phyloP scores from a whole-genome alignment of 148 eudicot genomes.

The Suaeda aralocaspica region DNA sequence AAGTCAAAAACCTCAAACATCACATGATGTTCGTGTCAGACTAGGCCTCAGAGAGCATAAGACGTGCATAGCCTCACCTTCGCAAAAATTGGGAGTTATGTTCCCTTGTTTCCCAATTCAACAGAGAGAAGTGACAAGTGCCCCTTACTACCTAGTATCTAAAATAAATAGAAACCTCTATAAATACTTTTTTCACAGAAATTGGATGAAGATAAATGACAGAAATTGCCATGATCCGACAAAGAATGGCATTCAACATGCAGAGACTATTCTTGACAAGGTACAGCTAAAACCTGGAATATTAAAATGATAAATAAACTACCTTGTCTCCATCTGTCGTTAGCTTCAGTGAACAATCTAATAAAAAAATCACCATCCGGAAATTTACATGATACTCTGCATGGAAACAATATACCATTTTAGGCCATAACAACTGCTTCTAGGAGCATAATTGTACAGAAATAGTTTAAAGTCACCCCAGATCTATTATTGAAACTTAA shows the following conservation, averaged over 20 bases:
- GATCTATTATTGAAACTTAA: not conserved
- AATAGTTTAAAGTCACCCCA: not conserved
- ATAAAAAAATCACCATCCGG: slow-evolving; percentile 34
- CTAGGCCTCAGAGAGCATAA: no score
- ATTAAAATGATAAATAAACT: slow-evolving; percentile 1
- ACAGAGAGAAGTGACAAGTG: not conserved
- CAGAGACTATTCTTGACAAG: not conserved
- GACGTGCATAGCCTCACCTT: not conserved
- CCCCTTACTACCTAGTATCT: not conserved
- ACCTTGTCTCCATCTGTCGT: slow-evolving; percentile 94
- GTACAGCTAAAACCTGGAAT: not conserved
- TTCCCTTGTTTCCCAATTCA: not conserved
- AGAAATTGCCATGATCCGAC: not conserved
- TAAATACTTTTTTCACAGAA: no score
- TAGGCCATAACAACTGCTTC: not conserved
- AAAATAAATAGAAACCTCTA: no score
- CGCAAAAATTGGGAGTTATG: not conserved
- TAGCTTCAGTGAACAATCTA: slow-evolving; percentile 64
- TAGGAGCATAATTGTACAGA: not conserved
- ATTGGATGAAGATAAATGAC: slow-evolving; percentile 1
- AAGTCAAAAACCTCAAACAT: no score
- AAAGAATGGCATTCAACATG: not conserved
- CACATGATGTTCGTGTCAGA: no score
- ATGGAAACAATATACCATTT: slow-evolving; percentile 17
- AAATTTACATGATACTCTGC: slow-evolving; percentile 42